Evolutionary conservation across 352 stramenopile genomes (phyloP), one percentile per base, ranked within the genome.

Genomic region (Globisporangium nodosum): DNA sequence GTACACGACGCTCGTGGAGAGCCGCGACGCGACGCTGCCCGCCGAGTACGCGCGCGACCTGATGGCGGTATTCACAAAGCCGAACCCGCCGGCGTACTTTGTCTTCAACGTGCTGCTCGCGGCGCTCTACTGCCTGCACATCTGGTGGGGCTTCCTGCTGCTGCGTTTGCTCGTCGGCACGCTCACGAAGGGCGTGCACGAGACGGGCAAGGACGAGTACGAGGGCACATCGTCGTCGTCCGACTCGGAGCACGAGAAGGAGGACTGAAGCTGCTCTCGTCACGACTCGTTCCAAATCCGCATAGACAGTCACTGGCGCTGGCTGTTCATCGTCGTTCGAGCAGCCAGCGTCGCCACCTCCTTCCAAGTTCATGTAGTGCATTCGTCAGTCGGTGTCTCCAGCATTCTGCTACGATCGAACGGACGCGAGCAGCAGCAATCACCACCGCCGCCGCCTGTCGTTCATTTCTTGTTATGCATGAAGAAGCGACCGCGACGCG

Each of bases 111-210:
- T 85, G 52, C 66, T 96, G 48, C 77, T 96, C 30, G 63, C 71
- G 20, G 76, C 75, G 43, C 69, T 96, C 40, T 93, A 88, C 61
- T 74, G 72, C 21, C 60, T 96, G 52, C 86, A 96, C 68, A 81
- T 96, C 56, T 96, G 82, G 82, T 96, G 86, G 86, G 79, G 74
- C 20, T 76, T 81, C 45, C 66, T 96, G 51, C 66, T 96, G 35
- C 52, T 92, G 40, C 80, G 86, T n/a, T 56, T 96, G 47, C 67
- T 90, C 31, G 39, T 84, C 16, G 81, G 82, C 8, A 69, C 87
- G n/a, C 33, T 94, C 50, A 86, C 61, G 31, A 90, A 92, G 64
- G 85, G 84, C 13, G 64, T 78, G 3, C 83, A 96, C 60, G 73
- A 91, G 59, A 75, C 76, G 1, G 84, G 79, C 49, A 92, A 93